Evolutionary conservation across 2,329 filamentous ascomycete species (phyloP).

Genomic region (Exophiala mesophila): DNA sequence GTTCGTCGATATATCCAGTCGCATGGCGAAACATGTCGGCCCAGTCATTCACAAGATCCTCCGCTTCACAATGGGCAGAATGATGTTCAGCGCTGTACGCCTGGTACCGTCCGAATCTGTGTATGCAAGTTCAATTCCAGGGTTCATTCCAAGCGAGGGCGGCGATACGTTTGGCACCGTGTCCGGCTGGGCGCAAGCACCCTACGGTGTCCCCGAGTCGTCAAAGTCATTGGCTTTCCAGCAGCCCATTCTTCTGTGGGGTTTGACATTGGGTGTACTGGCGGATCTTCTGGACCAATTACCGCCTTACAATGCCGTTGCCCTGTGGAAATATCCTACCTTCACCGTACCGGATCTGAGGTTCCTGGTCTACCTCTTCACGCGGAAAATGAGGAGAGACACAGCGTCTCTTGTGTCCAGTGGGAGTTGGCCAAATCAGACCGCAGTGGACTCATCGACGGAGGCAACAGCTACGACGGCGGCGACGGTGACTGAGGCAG

Average conservation of each 20-base stretch:
- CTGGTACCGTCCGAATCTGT: slow-evolving; percentile 58
- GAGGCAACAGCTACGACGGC: slow-evolving; percentile 19
- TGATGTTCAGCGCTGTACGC: slow-evolving; percentile 63
- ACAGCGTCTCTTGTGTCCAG: slow-evolving; percentile 40
- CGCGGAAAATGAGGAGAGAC: slow-evolving; percentile 51
- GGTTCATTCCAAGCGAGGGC: slow-evolving; percentile 42
- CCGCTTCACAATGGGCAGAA: slow-evolving; percentile 56
- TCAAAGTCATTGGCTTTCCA: slow-evolving; percentile 28
- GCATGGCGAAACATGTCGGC: slow-evolving; percentile 54
- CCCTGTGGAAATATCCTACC: slow-evolving; percentile 63
- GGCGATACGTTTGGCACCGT: slow-evolving; percentile 24
- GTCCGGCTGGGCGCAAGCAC: slow-evolving; percentile 21
- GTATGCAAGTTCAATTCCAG: slow-evolving; percentile 51
- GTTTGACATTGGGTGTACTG: slow-evolving; percentile 61
- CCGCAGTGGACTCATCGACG: slow-evolving; percentile 31
- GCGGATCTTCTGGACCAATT: slow-evolving; percentile 64
- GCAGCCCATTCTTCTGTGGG: slow-evolving; percentile 60
- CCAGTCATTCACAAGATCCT: slow-evolving; percentile 51
- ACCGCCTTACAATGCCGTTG: slow-evolving; percentile 57
- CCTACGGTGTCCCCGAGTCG: slow-evolving; percentile 21
- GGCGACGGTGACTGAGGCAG: slow-evolving; percentile 18
- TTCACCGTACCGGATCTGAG: slow-evolving; percentile 61
- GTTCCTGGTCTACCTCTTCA: slow-evolving; percentile 56
- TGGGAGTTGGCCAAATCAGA: slow-evolving; percentile 32
- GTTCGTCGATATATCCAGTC: slow-evolving; percentile 59